Evolutionary conservation across 495 filamentous ascomycete species (phyloP).

Genomic region (Tuber indicum): DNA sequence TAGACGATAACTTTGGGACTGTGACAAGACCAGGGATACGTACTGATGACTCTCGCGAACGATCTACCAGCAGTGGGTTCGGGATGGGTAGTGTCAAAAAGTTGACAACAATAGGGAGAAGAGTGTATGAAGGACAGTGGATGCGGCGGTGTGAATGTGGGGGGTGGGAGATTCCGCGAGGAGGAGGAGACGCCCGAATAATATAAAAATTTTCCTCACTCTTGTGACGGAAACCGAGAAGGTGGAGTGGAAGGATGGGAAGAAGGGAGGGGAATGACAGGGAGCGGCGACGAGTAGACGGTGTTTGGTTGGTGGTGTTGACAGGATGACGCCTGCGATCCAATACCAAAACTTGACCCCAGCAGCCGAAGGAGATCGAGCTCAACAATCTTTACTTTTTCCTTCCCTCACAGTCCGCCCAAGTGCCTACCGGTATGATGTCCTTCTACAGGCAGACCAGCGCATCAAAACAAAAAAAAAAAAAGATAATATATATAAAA

Average conservation of each 20-base stretch:
- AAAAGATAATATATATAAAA: neutral
- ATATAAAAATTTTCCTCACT: neutral
- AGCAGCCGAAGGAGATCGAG: neutral
- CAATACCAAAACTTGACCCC: conserved; percentile 4
- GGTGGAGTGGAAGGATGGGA: neutral
- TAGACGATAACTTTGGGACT: neutral
- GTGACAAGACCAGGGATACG: neutral
- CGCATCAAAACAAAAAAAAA: neutral
- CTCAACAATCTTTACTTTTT: neutral
- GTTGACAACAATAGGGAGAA: neutral
- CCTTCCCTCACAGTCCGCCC: neutral
- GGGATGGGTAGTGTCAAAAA: neutral
- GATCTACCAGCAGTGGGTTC: neutral
- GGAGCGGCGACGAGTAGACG: conserved; percentile 10
- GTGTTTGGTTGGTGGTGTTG: conserved; percentile 17
- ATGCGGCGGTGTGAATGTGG: neutral
- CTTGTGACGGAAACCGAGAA: neutral
- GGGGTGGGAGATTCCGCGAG: neutral
- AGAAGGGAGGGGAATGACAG: conserved; percentile 1
- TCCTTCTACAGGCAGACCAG: neutral
- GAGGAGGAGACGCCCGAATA: neutral
- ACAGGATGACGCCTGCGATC: conserved; percentile 34
- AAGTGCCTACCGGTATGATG: neutral
- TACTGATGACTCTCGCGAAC: neutral
- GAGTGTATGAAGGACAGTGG: neutral